Conservation (phyloP, 1,284 basidiomycete genomes). For the Leccinum variabile region DNA sequence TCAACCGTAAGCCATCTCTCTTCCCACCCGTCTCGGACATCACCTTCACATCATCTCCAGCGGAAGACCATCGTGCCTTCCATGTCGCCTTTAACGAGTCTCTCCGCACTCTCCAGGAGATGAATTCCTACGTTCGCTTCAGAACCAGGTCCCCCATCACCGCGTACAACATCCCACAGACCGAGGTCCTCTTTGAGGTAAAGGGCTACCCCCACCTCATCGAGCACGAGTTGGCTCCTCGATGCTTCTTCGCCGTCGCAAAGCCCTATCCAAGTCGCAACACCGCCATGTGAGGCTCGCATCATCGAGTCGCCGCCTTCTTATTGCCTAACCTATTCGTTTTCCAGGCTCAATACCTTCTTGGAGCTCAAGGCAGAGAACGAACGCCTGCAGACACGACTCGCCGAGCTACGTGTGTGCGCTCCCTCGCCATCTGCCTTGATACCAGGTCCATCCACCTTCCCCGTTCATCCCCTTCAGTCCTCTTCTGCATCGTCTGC, state of each 20-base stretch:
- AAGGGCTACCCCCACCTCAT: conserved; percentile 64
- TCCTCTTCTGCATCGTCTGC: conserved; percentile 16
- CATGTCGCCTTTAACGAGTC: conserved; percentile 55
- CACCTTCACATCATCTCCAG: conserved; percentile 37
- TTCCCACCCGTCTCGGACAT: background rate
- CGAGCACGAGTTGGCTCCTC: conserved; percentile 41
- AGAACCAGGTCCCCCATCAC: conserved; percentile 37
- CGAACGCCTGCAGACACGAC: conserved; percentile 59
- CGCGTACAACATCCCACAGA: conserved; percentile 21
- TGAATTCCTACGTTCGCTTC: conserved; percentile 66
- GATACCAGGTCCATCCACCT: conserved; percentile 17
- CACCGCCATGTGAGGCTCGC: conserved; percentile 56
- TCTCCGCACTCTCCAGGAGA: conserved; percentile 45
- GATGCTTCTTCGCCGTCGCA: conserved; percentile 72
- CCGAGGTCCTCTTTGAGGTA: conserved; percentile 71
- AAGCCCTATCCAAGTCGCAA: conserved; percentile 77
- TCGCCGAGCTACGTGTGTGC: conserved; percentile 43
- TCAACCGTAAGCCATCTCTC: conserved; percentile 52
- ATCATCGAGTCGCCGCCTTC: background rate
- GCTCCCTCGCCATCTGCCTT: conserved; percentile 22
- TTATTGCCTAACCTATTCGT: conserved; percentile 13
- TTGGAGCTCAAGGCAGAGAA: conserved; percentile 79
- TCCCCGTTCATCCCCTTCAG: conserved; percentile 22
- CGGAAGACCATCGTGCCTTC: conserved; percentile 62
- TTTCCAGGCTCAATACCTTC: conserved; percentile 68